Base-by-base conservation (phyloP, 208 protist genomes). In the Vickermania spadyakhi region DNA sequence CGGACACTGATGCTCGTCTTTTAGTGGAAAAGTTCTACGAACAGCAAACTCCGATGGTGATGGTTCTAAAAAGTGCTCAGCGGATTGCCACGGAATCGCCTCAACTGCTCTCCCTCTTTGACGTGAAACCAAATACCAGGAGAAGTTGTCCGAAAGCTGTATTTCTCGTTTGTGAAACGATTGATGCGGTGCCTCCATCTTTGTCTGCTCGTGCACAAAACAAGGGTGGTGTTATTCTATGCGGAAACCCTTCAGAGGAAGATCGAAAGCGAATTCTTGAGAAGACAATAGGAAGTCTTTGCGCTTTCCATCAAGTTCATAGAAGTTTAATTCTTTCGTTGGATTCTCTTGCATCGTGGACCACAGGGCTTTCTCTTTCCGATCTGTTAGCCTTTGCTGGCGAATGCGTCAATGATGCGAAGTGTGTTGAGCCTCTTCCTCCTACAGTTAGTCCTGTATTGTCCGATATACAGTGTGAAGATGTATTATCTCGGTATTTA, bases 131-230 rank as follows among this genome's bases (percentile, higher is more conserved):
- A 30, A 18, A 25, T 26, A 18, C 1, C 31, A 0, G 29, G 42
- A 1, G 26, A 45, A 45, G 36, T 18, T 45, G 11, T 18, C 36
- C 36, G 18, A 45, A 45, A 18, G 36, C 36, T 0, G 49, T 89
- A 0, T 69, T 88, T 56, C 70, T 93, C 11, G 50, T 93, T 23
- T 90, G 80, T 54, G 86, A 93, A 66, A 64, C 75, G 28, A 52
- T 85, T 28, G 86, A 93, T 30, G 67, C 72, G 7, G 75, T 84
- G 29, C 65, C 78, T 45, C 86, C 86, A 11, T 69, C 69, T 36
- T 74, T 93, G 14, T 75, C 86, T 0, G 82, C 86, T 0, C 69
- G 81, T 29, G 79, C 86, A 21, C 72, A 68, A 13, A 88, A 88
- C 69, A 58, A 69, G 27, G 72, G 73, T 23, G 85, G 81, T 42